Evolutionary conservation across 1,139 yeast species (phyloP).

Genomic region (Yamadazyma triangularis): DNA sequence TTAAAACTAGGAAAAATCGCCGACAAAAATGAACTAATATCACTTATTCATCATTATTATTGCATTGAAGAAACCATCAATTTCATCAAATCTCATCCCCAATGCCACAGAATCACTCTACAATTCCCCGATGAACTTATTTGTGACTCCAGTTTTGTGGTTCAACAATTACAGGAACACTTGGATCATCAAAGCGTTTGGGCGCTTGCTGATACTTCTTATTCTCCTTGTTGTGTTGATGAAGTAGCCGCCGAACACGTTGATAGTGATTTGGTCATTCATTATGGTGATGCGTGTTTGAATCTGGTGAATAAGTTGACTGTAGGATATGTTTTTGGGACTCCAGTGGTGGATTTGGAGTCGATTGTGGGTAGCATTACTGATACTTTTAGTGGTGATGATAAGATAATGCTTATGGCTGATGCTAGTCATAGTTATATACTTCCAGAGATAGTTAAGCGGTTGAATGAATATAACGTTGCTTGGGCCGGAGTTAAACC

Average conservation of each 20-base stretch:
- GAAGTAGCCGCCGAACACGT: slow-evolving; percentile 97
- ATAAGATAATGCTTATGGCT: slow-evolving; percentile 58
- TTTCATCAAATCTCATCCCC: slow-evolving; percentile 24
- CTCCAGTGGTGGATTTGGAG: slow-evolving; percentile 12
- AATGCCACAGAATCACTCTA: slow-evolving; percentile 57
- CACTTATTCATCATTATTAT: slow-evolving; percentile 47
- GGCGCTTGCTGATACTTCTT: slow-evolving; percentile 84
- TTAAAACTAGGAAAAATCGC: slow-evolving; percentile 16
- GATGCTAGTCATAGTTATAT: slow-evolving; percentile 56
- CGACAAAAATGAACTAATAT: slow-evolving; percentile 12
- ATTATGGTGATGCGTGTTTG: slow-evolving; percentile 93
- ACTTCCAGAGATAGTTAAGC: slow-evolving; percentile 28
- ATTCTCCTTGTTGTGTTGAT: slow-evolving; percentile 93
- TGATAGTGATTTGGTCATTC: slow-evolving; percentile 76
- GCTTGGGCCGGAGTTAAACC: slow-evolving; percentile 41
- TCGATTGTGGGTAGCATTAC: slow-evolving; percentile 10
- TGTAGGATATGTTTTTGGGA: slow-evolving; percentile 74
- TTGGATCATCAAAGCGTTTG: slow-evolving; percentile 6
- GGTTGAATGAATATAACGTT: slow-evolving; percentile 32
- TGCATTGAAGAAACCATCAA: slow-evolving; percentile 42
- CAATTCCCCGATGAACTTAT: slow-evolving; percentile 87
- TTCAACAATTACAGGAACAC: slow-evolving; percentile 29
- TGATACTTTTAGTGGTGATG: slow-evolving; percentile 29
- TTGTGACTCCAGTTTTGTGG: slow-evolving; percentile 72
- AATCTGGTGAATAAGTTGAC: slow-evolving; percentile 71